Conservation (phyloP, 1,284 basidiomycete genomes). For the Ceratobasidium sp. region DNA sequence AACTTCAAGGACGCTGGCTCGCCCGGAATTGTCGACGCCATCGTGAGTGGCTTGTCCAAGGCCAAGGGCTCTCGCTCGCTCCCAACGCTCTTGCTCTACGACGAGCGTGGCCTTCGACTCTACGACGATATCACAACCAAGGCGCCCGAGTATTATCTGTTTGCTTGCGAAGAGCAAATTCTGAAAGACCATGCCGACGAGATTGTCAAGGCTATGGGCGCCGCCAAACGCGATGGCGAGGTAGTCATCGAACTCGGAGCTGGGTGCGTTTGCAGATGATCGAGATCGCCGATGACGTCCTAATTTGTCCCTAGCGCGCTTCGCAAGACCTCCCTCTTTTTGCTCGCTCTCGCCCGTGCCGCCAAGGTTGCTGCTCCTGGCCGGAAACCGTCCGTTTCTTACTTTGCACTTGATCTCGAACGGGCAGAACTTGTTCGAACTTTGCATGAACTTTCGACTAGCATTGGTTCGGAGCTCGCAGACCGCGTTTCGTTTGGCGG, state of each 20-base stretch:
- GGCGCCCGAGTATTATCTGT: slow-evolving; percentile 81
- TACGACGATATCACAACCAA: slow-evolving; percentile 86
- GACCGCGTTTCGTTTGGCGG: slow-evolving; percentile 81
- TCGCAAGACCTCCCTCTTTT: slow-evolving; percentile 88
- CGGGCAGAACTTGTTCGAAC: slow-evolving; percentile 85
- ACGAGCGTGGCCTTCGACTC: slow-evolving; percentile 80
- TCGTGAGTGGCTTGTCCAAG: slow-evolving; percentile 63
- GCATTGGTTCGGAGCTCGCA: slow-evolving; percentile 68
- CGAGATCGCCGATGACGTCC: slow-evolving; percentile 38
- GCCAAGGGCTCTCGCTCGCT: slow-evolving; percentile 67
- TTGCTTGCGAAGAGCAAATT: slow-evolving; percentile 73
- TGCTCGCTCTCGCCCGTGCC: slow-evolving; percentile 71
- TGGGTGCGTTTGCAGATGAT: slow-evolving; percentile 64
- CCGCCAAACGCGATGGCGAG: slow-evolving; percentile 57
- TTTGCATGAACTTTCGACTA: slow-evolving; percentile 68
- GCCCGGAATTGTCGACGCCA: slow-evolving; percentile 41
- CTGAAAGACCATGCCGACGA: slow-evolving; percentile 65
- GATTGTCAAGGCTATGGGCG: slow-evolving; percentile 71
- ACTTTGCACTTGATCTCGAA: slow-evolving; percentile 94
- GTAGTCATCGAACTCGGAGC: slow-evolving; percentile 86
- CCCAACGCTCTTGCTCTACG: slow-evolving; percentile 88
- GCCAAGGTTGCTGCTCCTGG: slow-evolving; percentile 50
- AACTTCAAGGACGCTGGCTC: background rate
- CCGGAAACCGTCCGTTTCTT: slow-evolving; percentile 67
- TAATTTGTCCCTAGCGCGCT: slow-evolving; percentile 64